Percentiles rank a stretch among this genome's conserved stretches.
phyloP scores from a whole-genome alignment of 768 basidiomycete genomes.

The Podaxis pistillaris region DNA sequence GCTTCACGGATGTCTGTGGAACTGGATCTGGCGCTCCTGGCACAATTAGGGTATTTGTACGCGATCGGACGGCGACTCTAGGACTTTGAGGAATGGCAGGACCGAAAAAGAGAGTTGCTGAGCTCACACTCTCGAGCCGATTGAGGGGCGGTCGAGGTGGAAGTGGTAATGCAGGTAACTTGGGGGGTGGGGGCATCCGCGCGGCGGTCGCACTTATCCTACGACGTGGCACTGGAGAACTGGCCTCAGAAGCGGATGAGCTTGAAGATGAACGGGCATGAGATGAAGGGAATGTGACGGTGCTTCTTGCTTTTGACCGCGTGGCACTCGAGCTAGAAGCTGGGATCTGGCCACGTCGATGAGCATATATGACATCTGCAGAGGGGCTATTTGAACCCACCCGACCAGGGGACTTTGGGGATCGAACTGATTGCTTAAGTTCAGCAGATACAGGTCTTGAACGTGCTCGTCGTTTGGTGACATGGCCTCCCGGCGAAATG shows the following conservation, averaged over 20 bases:
- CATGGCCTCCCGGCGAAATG: constrained; percentile 74
- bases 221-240: constrained; percentile 55
- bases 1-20: constrained; percentile 1
- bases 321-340: constrained; percentile 13
- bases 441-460: constrained; percentile 71
- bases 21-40: constrained; percentile 18
- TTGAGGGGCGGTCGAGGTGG: constrained; percentile 38
- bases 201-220: constrained; percentile 41
- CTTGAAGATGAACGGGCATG: constrained; percentile 37
- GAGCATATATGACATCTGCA: constrained; percentile 8
- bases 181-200: constrained; percentile 18
- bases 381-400: constrained; percentile 28
- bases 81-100: constrained; percentile 42
- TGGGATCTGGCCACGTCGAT: constrained; percentile 2
- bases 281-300: constrained; percentile 42
- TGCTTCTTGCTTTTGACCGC: constrained; percentile 30
- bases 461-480: constrained; percentile 72
- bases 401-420: constrained; percentile 41
- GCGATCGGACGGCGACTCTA: constrained; percentile 27
- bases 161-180: constrained; percentile 18
- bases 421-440: constrained; percentile 45
- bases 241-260: constrained; percentile 46
- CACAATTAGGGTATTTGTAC: constrained; percentile 28
- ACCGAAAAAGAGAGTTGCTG: constrained; percentile 71
- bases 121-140: constrained; percentile 54